Evolutionary conservation across 257 asterid species (phyloP).

Genomic region (Leonotis leonurus): DNA sequence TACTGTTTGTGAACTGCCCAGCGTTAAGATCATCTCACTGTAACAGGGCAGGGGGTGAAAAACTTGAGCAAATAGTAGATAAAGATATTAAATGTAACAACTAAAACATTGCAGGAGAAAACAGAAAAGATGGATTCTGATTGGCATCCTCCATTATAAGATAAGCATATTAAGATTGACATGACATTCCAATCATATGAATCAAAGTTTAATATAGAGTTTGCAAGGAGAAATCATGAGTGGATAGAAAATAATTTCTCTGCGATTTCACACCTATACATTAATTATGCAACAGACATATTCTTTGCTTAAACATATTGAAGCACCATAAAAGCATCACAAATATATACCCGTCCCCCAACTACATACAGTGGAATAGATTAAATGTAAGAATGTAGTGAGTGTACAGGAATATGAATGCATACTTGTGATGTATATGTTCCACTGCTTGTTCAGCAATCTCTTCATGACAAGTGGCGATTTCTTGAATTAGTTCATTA

Average conservation of each 20-base stretch:
- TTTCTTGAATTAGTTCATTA: constrained; percentile 91
- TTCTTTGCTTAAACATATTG: neutral
- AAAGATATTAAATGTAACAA: constrained; percentile 5
- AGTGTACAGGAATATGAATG: constrained; percentile 9
- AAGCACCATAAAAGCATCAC: constrained; percentile 1
- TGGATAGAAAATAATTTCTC: too few relatives aligned
- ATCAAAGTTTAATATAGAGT: neutral
- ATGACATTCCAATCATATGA: neutral
- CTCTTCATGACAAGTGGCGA: constrained; percentile 87
- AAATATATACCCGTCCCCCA: neutral
- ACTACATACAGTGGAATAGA: neutral
- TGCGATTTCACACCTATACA: too few relatives aligned
- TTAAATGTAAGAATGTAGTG: neutral
- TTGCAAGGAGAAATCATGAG: neutral
- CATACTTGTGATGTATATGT: constrained; percentile 97
- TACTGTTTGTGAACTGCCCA: constrained; percentile 95
- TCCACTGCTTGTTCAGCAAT: constrained; percentile 98
- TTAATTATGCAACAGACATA: neutral
- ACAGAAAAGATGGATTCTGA: neutral
- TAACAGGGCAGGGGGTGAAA: constrained; percentile 18
- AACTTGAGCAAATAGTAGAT: neutral
- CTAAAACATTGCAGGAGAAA: neutral
- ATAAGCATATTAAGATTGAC: neutral
- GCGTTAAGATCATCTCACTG: constrained; percentile 97
- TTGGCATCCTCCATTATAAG: neutral